Base-by-base conservation (phyloP, 441 rosid species). In the Euphorbia schlechtendalii region DNA sequence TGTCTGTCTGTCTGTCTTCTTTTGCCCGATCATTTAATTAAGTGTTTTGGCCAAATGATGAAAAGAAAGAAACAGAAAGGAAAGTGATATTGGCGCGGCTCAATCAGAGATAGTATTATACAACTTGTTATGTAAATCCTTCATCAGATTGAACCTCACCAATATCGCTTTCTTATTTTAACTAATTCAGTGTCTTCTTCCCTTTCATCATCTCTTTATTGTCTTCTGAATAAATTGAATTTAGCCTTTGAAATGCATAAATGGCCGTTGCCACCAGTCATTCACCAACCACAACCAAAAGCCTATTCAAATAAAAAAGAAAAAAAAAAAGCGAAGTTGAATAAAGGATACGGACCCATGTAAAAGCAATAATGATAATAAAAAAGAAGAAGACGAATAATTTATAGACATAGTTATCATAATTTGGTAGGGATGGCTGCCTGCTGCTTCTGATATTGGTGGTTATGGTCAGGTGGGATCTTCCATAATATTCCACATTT, bases 1-100 rank as follows among this genome's bases (percentile, higher is more conserved):
- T 43, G 12, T 12, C 21, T 32, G n/a, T n/a, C n/a, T n/a, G n/a
- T n/a, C n/a, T n/a, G n/a, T n/a, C n/a, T n/a, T n/a, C n/a, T n/a
- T n/a, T n/a, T n/a, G n/a, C n/a, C n/a, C n/a, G n/a, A n/a, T n/a
- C n/a, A n/a, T n/a, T n/a, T n/a, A n/a, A n/a, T n/a, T n/a, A n/a
- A n/a, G n/a, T n/a, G n/a, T n/a, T n/a, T n/a, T n/a, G n/a, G n/a
- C n/a, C n/a, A n/a, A n/a, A n/a, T n/a, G n/a, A 53, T 1, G 56
- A 13, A 52, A 27, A 4, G 22, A 7, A 18, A 8, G 24, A 0
- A 38, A 38, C 5, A 8, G 41, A 32, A 38, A 38, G 41, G 40
- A 76, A 84, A 84, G 95, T 88, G 95, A 88, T 88, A 88, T 88
- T 88, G 95, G 95, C 95, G 90, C 94, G 94, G 94, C 94, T 87